Evolutionary conservation across 2,329 filamentous ascomycete species (phyloP).

Genomic region (Monosporascus cannonballus): DNA sequence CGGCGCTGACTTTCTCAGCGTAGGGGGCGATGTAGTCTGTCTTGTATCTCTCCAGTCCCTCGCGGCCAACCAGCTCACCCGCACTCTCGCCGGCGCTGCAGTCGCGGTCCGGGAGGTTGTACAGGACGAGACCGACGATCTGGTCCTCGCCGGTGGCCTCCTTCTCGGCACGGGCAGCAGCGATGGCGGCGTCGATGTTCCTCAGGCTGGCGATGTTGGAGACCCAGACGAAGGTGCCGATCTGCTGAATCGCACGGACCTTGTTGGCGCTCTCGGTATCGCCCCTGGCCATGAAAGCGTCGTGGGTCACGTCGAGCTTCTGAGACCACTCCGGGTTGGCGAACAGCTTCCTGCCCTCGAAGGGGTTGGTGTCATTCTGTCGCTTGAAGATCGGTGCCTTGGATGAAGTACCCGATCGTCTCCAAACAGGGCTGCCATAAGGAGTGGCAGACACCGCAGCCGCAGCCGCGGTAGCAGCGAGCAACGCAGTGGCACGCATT

Average conservation of each 20-base stretch:
- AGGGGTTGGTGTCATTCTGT: conserved; percentile 31
- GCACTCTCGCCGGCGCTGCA: conserved; percentile 52
- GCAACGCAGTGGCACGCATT: not conserved
- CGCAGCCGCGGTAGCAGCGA: not conserved
- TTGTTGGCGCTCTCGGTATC: conserved; percentile 32
- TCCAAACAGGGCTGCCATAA: not conserved
- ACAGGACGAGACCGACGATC: conserved; percentile 38
- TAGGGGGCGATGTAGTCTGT: conserved; percentile 44
- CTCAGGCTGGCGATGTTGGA: conserved; percentile 32
- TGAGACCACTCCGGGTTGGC: conserved; percentile 36
- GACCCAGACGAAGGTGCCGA: conserved; percentile 39
- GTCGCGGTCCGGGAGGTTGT: conserved; percentile 53
- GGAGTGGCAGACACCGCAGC: not conserved
- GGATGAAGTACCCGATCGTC: not conserved
- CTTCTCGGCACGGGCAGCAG: conserved; percentile 30
- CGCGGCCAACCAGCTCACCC: conserved; percentile 44
- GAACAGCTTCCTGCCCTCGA: conserved; percentile 41
- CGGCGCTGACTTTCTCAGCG: conserved; percentile 33
- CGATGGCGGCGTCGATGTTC: conserved; percentile 45
- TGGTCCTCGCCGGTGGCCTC: conserved; percentile 21
- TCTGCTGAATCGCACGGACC: conserved; percentile 31
- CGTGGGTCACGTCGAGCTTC: conserved; percentile 34
- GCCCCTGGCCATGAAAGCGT: conserved; percentile 28
- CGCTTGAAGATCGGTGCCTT: not conserved
- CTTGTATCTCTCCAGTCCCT: conserved; percentile 49